Conservation (phyloP, 495 filamentous ascomycete genomes). For the Hypoxylon perforatum region DNA sequence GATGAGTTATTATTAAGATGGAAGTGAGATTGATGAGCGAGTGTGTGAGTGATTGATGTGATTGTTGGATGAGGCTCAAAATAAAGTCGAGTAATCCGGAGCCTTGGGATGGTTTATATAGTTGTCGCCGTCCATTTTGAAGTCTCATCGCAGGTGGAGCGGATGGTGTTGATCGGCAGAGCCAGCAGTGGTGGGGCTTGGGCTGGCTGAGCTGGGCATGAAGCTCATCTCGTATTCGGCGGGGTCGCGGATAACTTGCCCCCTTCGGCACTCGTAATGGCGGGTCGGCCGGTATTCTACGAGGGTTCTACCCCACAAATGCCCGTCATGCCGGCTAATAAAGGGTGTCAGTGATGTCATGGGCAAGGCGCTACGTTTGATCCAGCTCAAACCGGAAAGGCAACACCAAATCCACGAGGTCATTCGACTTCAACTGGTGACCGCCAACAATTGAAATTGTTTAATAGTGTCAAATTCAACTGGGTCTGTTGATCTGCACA, state of each 20-base stretch:
- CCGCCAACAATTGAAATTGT: too few species aligned
- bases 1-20: background rate
- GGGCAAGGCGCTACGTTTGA: too few species aligned
- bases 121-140: background rate
- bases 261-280: background rate
- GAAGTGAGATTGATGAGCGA: conserved; percentile 2
- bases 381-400: too few species aligned
- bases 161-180: conserved; percentile 8
- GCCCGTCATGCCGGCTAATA: too few species aligned
- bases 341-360: too few species aligned
- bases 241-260: conserved; percentile 7
- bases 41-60: conserved; percentile 3
- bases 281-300: too few species aligned
- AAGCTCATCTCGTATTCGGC: conserved; percentile 26
- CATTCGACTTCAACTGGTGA: too few species aligned
- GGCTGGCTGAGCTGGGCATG: conserved; percentile 6
- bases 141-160: conserved; percentile 19
- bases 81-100: conserved; percentile 4
- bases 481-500: too few species aligned
- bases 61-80: conserved; percentile 19
- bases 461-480: too few species aligned
- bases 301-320: too few species aligned
- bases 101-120: conserved; percentile 14
- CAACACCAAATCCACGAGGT: too few species aligned
- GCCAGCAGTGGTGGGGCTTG: background rate